These are phyloP conservation scores for Gentiana dahurica DNA, from an alignment of 257 asterid genomes.

Conservation along the genomic window DNA sequence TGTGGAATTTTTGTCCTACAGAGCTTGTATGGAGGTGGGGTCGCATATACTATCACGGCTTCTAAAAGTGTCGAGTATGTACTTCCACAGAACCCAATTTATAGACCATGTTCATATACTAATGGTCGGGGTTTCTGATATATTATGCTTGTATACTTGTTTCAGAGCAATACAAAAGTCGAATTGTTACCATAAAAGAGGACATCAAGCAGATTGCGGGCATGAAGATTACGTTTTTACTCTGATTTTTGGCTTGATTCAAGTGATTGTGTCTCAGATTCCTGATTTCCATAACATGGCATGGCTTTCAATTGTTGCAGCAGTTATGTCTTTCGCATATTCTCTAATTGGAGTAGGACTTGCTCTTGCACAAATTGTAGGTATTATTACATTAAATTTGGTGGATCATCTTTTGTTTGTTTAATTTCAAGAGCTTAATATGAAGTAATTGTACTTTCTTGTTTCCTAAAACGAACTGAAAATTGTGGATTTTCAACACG, in stretches of 20 bases:
- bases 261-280: conserved; percentile 52
- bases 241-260: conserved; percentile 48
- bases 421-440: too few relatives aligned
- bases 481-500: too few relatives aligned
- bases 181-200: conserved; percentile 62
- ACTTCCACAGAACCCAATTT: background rate
- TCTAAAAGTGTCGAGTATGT: conserved; percentile 14
- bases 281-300: conserved; percentile 56
- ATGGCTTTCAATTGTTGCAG: conserved; percentile 62
- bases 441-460: too few relatives aligned
- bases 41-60: conserved; percentile 37
- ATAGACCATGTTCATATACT: background rate
- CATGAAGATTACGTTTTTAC: conserved; percentile 31
- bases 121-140: too few relatives aligned
- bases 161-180: conserved; percentile 67
- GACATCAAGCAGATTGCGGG: conserved; percentile 40
- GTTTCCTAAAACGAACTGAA: too few relatives aligned
- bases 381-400: conserved; percentile 10
- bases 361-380: conserved; percentile 66
- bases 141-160: background rate
- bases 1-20: conserved; percentile 30
- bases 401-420: too few relatives aligned
- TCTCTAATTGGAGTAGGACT: conserved; percentile 54
- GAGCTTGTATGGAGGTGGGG: conserved; percentile 29
- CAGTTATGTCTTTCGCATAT: conserved; percentile 66